Conservation (phyloP, 768 basidiomycete species). For the Suillus americanus region DNA sequence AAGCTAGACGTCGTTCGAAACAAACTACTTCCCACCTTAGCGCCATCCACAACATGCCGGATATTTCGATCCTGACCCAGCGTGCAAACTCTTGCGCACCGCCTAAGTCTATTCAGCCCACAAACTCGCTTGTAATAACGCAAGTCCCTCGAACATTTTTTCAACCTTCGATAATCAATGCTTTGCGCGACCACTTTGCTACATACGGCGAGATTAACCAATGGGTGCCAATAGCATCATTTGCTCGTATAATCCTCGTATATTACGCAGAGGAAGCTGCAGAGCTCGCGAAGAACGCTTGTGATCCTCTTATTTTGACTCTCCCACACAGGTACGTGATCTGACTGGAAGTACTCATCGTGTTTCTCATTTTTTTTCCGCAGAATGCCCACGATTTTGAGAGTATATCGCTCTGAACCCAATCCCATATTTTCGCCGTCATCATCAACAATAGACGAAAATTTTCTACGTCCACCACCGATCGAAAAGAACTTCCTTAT, state of each 20-base stretch:
- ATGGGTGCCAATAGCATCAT: constrained; percentile 86
- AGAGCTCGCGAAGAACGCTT: constrained; percentile 61
- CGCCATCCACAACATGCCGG: constrained; percentile 16
- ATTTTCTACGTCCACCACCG: constrained; percentile 66
- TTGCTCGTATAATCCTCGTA: constrained; percentile 82
- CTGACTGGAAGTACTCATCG: background rate
- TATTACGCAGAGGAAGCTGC: constrained; percentile 65
- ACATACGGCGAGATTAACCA: constrained; percentile 80
- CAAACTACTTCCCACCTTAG: background rate
- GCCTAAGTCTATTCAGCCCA: constrained; percentile 30
- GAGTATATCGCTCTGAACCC: constrained; percentile 74
- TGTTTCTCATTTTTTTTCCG: constrained; percentile 9
- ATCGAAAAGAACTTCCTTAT: constrained; percentile 95
- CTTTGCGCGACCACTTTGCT: constrained; percentile 71
- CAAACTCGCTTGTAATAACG: constrained; percentile 87
- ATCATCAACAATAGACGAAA: constrained; percentile 25
- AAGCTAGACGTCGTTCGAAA: background rate
- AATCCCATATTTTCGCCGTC: constrained; percentile 53
- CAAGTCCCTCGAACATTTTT: constrained; percentile 78
- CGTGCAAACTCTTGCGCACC: background rate
- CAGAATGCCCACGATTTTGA: constrained; percentile 52
- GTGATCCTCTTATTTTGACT: constrained; percentile 64
- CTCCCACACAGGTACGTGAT: constrained; percentile 49
- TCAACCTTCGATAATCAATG: constrained; percentile 61
- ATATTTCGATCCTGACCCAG: constrained; percentile 26